phyloP scores from a whole-genome alignment of 208 protist genomes.

The Leishmania lainsoni region DNA sequence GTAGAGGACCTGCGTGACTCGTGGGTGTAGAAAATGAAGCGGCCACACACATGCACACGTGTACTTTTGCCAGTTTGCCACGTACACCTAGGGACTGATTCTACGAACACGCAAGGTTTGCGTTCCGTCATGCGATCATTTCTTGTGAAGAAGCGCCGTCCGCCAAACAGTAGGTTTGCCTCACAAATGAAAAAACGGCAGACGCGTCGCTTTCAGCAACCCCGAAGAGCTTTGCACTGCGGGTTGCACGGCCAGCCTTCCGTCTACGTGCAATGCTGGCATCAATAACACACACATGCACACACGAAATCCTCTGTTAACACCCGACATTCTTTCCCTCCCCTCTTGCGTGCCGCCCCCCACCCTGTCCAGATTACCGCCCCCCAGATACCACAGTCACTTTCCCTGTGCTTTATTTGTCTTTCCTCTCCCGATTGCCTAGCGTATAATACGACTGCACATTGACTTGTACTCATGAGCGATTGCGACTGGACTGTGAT shows the following conservation, averaged over 20 bases:
- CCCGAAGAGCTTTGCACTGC: background rate
- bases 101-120: background rate
- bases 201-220: background rate
- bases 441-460: background rate
- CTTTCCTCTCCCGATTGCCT: background rate
- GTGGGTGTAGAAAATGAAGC: slow-evolving; percentile 1
- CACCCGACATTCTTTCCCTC: background rate
- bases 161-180: background rate
- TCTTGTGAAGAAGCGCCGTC: background rate
- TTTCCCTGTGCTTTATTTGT: background rate
- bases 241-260: background rate
- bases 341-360: background rate
- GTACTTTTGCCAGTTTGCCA: background rate
- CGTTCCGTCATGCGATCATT: background rate
- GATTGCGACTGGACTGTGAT: slow-evolving; percentile 55
- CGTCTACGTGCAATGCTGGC: background rate
- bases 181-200: background rate
- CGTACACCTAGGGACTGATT: background rate
- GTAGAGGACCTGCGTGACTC: slow-evolving; percentile 20
- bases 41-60: background rate
- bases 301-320: background rate
- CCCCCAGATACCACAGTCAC: background rate
- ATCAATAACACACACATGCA: slow-evolving; percentile 16
- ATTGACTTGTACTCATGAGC: slow-evolving; percentile 9
- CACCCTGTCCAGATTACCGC: background rate